Conservation (phyloP, 73 alveolate genomes). For the Uronychia binucleata region DNA sequence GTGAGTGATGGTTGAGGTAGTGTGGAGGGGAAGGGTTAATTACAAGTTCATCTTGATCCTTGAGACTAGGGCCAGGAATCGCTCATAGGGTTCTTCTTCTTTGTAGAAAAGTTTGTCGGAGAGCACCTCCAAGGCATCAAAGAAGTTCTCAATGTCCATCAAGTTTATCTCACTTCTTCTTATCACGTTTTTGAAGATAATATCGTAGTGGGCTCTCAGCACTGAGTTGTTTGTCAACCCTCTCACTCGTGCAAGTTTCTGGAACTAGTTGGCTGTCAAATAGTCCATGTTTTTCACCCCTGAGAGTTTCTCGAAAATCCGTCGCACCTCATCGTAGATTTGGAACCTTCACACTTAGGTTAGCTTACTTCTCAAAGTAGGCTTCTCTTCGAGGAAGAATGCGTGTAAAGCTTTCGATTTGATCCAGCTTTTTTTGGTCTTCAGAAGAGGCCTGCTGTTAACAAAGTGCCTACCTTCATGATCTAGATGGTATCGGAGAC, state of each 20-base stretch:
- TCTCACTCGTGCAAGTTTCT: conserved; percentile 10
- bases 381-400: conserved; percentile 7
- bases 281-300: conserved; percentile 27
- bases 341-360: background rate
- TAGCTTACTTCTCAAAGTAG: background rate
- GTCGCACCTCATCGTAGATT: conserved; percentile 15
- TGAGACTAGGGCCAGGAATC: background rate
- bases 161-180: conserved; percentile 17
- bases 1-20: no score
- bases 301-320: conserved; percentile 15
- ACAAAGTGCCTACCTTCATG: background rate
- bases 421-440: background rate
- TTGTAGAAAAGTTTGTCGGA: conserved; percentile 14
- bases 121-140: conserved; percentile 41
- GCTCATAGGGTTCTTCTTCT: conserved; percentile 13
- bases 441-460: background rate
- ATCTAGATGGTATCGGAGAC: conserved; percentile 66
- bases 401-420: background rate
- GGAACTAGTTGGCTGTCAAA: conserved; percentile 15
- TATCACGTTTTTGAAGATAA: conserved; percentile 38
- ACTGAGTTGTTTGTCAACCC: conserved; percentile 1
- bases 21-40: background rate
- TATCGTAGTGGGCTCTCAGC: conserved; percentile 48
- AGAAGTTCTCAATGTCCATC: conserved; percentile 34
- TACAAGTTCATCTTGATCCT: conserved; percentile 1